These are phyloP conservation scores for Entomortierella chlamydospora DNA, from an alignment of 192 early-diverging fungal species.

Conservation along the genomic window DNA sequence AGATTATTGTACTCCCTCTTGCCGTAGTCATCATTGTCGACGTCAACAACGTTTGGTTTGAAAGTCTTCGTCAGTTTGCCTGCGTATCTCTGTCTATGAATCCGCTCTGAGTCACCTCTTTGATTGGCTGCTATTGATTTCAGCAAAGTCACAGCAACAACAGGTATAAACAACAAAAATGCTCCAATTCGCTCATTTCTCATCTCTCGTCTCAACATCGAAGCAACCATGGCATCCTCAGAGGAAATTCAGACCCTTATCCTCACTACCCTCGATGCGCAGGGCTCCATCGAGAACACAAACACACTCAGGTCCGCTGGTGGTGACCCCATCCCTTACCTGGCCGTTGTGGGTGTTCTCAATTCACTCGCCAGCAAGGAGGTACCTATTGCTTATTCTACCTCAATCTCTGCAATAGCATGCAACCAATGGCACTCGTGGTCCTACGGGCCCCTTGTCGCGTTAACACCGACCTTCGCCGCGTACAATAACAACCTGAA, in stretches of 20 bases:
- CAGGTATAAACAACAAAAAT: no score
- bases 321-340: slow-evolving; percentile 73
- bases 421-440: neutral
- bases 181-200: neutral
- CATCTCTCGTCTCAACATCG: neutral
- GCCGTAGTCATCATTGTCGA: no score
- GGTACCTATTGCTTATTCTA: slow-evolving; percentile 57
- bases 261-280: slow-evolving; percentile 75
- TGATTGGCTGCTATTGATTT: slow-evolving; percentile 19
- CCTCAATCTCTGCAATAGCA: neutral
- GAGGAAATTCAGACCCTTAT: slow-evolving; percentile 68
- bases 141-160: neutral
- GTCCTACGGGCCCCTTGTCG: neutral
- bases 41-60: no score
- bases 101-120: slow-evolving; percentile 24
- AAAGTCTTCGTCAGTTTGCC: no score
- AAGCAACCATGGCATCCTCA: slow-evolving; percentile 43
- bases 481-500: neutral
- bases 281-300: slow-evolving; percentile 78
- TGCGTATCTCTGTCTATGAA: neutral
- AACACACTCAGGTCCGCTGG: slow-evolving; percentile 65
- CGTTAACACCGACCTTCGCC: neutral
- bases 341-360: slow-evolving; percentile 81
- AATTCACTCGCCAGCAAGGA: slow-evolving; percentile 88
- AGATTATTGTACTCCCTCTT: no score